Percentiles rank a stretch among this genome's conserved stretches.
These are phyloP conservation scores for Penicillium sp. DNA, from an alignment of 2,329 filamentous ascomycete genomes.

Conservation along the genomic window DNA sequence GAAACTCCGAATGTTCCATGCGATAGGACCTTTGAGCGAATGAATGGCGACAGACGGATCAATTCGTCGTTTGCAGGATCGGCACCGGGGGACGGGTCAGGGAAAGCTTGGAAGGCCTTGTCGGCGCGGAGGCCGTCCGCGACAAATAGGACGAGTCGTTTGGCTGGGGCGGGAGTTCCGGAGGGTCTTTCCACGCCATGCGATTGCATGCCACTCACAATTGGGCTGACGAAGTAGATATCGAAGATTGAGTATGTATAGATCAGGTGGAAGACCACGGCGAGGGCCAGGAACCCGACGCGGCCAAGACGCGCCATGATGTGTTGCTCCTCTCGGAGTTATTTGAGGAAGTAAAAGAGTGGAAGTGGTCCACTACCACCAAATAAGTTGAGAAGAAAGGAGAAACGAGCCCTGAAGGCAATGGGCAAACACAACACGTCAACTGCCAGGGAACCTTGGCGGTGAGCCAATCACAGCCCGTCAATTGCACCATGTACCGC, in stretches of 20 bases:
- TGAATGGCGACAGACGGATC: constrained; percentile 82
- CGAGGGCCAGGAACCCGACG: constrained; percentile 81
- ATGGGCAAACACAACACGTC: constrained; percentile 10
- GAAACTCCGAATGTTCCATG: constrained; percentile 96
- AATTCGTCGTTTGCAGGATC: constrained; percentile 46
- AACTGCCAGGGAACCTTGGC: constrained; percentile 23
- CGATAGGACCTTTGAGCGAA: constrained; percentile 83
- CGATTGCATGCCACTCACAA: constrained; percentile 91
- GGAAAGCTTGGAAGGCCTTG: constrained; percentile 93
- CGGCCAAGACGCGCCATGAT: constrained; percentile 62
- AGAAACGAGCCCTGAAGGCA: constrained; percentile 7
- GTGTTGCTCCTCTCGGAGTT: constrained; percentile 9
- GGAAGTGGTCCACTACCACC: constrained; percentile 22
- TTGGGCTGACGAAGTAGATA: constrained; percentile 97
- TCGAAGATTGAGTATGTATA: constrained; percentile 97
- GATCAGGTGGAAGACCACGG: constrained; percentile 87
- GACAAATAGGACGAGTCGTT: constrained; percentile 89
- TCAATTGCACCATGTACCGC: constrained; percentile 15
- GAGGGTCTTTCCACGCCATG: constrained; percentile 67
- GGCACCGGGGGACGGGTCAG: constrained; percentile 71
- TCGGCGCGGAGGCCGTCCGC: constrained; percentile 97
- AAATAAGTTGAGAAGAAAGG: constrained; percentile 18
- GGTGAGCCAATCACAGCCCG: constrained; percentile 28
- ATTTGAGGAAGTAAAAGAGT: constrained; percentile 18
- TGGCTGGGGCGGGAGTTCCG: constrained; percentile 71